Conservation (phyloP, 1,284 basidiomycete genomes). For the Papiliotrema nemorosa region DNA sequence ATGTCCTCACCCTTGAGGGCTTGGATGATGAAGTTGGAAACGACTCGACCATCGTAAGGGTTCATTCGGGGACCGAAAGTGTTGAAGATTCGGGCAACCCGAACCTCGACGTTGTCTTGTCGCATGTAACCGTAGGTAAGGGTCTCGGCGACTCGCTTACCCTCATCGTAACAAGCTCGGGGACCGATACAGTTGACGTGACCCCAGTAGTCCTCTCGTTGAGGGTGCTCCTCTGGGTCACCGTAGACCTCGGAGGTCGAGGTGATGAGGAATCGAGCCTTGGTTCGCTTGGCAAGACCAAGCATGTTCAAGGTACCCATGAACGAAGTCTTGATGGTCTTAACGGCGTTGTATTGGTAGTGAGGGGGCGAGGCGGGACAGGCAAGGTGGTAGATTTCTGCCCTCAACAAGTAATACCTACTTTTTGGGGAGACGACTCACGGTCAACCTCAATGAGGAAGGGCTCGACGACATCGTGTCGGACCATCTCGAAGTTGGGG, state of each 20-base stretch:
- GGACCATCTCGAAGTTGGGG: constrained; percentile 95
- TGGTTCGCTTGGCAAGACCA: constrained; percentile 94
- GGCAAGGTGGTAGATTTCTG: constrained; percentile 94
- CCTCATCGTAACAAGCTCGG: constrained; percentile 97
- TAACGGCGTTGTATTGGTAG: constrained; percentile 92
- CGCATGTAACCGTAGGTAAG: constrained; percentile 90
- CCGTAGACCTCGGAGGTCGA: constrained; percentile 95
- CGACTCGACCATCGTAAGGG: constrained; percentile 91
- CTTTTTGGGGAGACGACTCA: constrained; percentile 49
- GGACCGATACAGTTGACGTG: constrained; percentile 97
- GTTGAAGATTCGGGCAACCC: constrained; percentile 95
- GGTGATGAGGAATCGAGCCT: constrained; percentile 92
- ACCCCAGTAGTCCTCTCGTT: constrained; percentile 94
- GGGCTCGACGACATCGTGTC: constrained; percentile 93
- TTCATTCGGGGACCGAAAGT: constrained; percentile 65
- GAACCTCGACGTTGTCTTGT: constrained; percentile 91
- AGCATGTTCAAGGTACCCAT: constrained; percentile 97
- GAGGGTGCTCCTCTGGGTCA: constrained; percentile 94
- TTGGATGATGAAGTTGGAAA: constrained; percentile 97
- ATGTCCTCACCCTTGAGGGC: constrained; percentile 92
- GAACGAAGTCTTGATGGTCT: constrained; percentile 97
- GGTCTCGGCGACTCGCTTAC: constrained; percentile 91
- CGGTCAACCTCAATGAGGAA: constrained; percentile 97
- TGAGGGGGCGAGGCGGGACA: constrained; percentile 94
- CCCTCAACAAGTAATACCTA: not conserved